Conservation (phyloP, 129 eudicot genomes). For the Centella asiatica region DNA sequence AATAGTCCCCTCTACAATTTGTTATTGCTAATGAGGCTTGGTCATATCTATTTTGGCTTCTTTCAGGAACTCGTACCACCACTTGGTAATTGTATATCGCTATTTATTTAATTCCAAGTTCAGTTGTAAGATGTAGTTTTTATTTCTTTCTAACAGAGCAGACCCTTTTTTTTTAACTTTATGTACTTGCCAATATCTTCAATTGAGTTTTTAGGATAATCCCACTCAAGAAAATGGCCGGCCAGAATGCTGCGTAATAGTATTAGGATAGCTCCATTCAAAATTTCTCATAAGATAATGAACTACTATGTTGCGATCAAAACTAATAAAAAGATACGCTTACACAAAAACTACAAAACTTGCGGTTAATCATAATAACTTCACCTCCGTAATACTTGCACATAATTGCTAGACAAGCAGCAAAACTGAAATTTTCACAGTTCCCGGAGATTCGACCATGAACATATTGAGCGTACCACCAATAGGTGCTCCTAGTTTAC, state of each 20-base stretch:
- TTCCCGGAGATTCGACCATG: no score
- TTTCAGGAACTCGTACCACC: not conserved
- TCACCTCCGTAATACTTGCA: no score
- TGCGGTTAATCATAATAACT: no score
- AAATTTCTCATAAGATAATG: not conserved
- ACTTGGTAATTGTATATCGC: not conserved
- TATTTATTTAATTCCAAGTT: slow-evolving; percentile 2
- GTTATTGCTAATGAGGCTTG: slow-evolving; percentile 1
- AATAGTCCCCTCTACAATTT: slow-evolving; percentile 6
- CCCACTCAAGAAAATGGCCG: slow-evolving; percentile 15
- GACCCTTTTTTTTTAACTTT: slow-evolving; percentile 3
- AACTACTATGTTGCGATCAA: no score
- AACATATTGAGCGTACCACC: not conserved
- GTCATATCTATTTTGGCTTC: slow-evolving; percentile 6
- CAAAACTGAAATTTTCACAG: no score
- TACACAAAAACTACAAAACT: no score
- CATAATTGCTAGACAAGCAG: no score
- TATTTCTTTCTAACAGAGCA: not conserved
- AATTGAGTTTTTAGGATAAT: not conserved
- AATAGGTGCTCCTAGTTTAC: no score
- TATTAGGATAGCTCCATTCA: slow-evolving; percentile 1
- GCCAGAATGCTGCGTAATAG: slow-evolving; percentile 15
- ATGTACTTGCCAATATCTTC: slow-evolving; percentile 4
- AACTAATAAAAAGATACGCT: no score
- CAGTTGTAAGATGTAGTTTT: not conserved